Evolutionary conservation across 1,139 yeast species (phyloP), one percentile per base, ranked within the genome.

Genomic region (Hyphopichia burtonii): DNA sequence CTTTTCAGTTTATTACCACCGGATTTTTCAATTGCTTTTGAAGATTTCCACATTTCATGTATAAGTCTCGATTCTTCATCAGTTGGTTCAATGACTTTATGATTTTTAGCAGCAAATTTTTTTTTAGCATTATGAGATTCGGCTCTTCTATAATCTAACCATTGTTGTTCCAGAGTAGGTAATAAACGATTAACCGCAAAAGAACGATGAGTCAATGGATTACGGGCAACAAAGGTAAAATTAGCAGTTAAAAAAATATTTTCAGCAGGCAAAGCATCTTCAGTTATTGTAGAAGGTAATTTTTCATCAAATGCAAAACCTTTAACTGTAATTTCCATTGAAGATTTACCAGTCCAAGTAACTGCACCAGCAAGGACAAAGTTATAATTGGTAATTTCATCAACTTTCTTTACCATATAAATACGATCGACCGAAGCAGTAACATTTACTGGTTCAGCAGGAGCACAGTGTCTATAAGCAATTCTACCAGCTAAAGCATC

Each of bases 341-440:
- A 88, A 1, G 96, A 86, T 46, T 87, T 73, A 42, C 98, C 98
- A 0, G 96, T 89, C 90, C 96, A 91, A 12, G 95, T 85, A 32
- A 89, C 96, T 38, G 83, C 73, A 14, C 98, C 98, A 28, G 94
- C 90, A 48, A 91, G 68, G 22, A 88, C 76, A 55, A 91, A 85
- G 61, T 89, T 88, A 65, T 77, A 84, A 50, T 82, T 80, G 44
- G 76, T 73, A 48, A 90, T 82, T 54, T 85, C 89, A 56, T 89
- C 96, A 36, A 90, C 81, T 49, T 89, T 83, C 59, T 86, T 86
- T 47, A 89, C 81, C 82, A 91, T 84, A 61, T 87, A 87, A 52
- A 91, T 87, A 48, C 97, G 74, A 65, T 91, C 97, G 31, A 91
- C 96, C 14, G 94, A 84, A 1, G 97, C 97, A 12, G 97, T 91